Evolutionary conservation across 2,329 filamentous ascomycete genomes (phyloP), one percentile per base, ranked within the genome.

Genomic region (Exophiala mesophila): DNA sequence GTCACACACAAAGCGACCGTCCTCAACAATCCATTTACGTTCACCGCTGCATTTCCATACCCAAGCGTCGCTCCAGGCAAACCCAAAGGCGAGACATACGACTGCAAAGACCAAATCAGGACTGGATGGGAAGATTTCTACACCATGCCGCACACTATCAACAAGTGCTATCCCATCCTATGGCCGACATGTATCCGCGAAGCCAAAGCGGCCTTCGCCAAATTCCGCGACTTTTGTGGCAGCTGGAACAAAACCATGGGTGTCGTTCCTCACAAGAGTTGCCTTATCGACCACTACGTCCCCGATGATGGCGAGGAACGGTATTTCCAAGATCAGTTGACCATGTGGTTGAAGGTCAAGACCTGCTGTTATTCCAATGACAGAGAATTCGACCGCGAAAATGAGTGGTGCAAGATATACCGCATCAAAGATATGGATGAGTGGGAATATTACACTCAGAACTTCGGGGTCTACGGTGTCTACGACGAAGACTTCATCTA

Each of bases 401-500:
- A 23, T 17, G 17, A 13, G 15, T 10, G 23, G 19, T 37, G 35
- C n/a, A 21, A 21, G 35, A 37, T 37, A 16, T 37, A 16, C 16
- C 23, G n/a, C 16, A 21, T 37, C 18, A 17, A 37, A 37, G 26
- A 37, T 16, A 21, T 18, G 6, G 35, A 24, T 16, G 35, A 37
- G 15, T 37, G 26, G 20, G 20, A 24, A 7, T 37, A 17, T 26
- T 37, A 37, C 20, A 24, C 35, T 10, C 35, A 37, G n/a, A 37
- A 37, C 9, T 37, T 37, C 35, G 20, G 20, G 4, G 23, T 26
- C 16, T 37, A 37, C 21, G 35, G 35, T 9, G 17, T 37, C n/a
- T 21, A 8, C 21, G 35, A 37, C 15, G 35, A 37, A 17, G 21
- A 37, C 2, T 37, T 24, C 35, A 37, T 24, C 35, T 37, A 37